Evolutionary conservation across 805 yeast genomes (phyloP), one percentile per base, ranked within the genome.

Genomic region (Jamesozyma lodderae): DNA sequence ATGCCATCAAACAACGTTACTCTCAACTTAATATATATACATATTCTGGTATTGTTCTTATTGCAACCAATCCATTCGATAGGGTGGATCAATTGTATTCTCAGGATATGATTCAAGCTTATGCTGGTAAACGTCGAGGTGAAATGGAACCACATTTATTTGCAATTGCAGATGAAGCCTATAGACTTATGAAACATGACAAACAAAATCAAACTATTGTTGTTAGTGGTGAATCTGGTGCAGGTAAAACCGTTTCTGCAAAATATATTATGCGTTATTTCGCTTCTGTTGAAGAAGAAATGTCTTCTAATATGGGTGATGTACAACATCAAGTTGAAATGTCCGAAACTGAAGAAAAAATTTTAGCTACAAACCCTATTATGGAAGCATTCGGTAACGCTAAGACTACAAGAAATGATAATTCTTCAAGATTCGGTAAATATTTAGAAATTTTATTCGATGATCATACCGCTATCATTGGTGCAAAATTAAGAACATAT

Each of bases 91-190:
- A 84, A 53, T 68, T 90, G 35, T 90, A 90, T 60, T 80, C 95
- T 3, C 84, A 82, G 29, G 95, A 90, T 52, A 83, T 90, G 60
- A 86, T 90, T 42, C 96, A 90, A 61, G 90, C 95, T 15, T 90
- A 90, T 59, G 86, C 95, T 8, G 94, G 95, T 18, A 84, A 81
- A 55, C 75, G 84, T 54, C 73, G 96, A 56, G 97, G 96, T 33
- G 97, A 90, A 60, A 74, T 86, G 47, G 97, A 92, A 53, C 98
- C 98, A 4, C 98, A 90, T 68, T 69, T 90, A 57, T 90, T 90
- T 62, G 96, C 96, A 32, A 90, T 90, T 51, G 97, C 98, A 20
- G 97, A 88, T 62, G 96, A 92, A 54, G 96, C 97, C 5, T 88
- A 87, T 60, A 73, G 95, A 52, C 81, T 94, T 57, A 90, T 90